phyloP scores from a whole-genome alignment of 1,139 yeast species.

The Debaryomyces udenii region DNA sequence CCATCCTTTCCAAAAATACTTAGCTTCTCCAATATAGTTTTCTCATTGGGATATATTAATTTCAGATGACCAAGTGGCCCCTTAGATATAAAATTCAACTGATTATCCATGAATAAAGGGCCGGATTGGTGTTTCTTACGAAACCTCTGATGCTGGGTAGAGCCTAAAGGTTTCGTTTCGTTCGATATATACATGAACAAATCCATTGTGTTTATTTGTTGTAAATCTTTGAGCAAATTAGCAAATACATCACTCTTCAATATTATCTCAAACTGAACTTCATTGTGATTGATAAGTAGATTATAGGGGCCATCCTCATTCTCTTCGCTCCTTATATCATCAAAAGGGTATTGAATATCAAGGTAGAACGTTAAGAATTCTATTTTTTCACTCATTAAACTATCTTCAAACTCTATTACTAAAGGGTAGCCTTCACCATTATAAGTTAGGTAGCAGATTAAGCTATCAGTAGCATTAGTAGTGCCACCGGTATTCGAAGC shows the following conservation, averaged over 20 bases:
- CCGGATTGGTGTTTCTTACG: slow-evolving; percentile 8
- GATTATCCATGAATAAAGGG: slow-evolving; percentile 26
- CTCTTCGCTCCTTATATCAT: slow-evolving; percentile 24
- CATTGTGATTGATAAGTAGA: slow-evolving; percentile 48
- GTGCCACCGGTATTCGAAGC: slow-evolving; percentile 11
- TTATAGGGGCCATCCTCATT: slow-evolving; percentile 31
- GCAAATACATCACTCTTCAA: slow-evolving; percentile 66
- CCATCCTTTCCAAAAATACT: slow-evolving; percentile 22
- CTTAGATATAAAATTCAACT: slow-evolving; percentile 59
- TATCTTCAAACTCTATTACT: slow-evolving; percentile 71
- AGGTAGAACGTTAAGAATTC: slow-evolving; percentile 65
- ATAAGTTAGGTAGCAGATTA: slow-evolving; percentile 42
- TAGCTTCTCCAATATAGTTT: slow-evolving; percentile 57
- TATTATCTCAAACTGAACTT: slow-evolving; percentile 63
- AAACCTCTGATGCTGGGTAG: neutral
- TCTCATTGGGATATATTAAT: slow-evolving; percentile 66
- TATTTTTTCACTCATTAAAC: slow-evolving; percentile 66
- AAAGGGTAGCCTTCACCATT: slow-evolving; percentile 67
- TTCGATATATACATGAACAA: slow-evolving; percentile 51
- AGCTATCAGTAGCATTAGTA: slow-evolving; percentile 19
- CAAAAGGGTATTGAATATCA: slow-evolving; percentile 41
- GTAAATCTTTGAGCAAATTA: slow-evolving; percentile 68
- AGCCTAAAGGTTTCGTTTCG: slow-evolving; percentile 13
- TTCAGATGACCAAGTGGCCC: slow-evolving; percentile 74
- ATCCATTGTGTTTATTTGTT: slow-evolving; percentile 63